Evolutionary conservation across 2,329 filamentous ascomycete species (phyloP), one percentile per base, ranked within the genome.

Genomic region (Truncatella angustata): DNA sequence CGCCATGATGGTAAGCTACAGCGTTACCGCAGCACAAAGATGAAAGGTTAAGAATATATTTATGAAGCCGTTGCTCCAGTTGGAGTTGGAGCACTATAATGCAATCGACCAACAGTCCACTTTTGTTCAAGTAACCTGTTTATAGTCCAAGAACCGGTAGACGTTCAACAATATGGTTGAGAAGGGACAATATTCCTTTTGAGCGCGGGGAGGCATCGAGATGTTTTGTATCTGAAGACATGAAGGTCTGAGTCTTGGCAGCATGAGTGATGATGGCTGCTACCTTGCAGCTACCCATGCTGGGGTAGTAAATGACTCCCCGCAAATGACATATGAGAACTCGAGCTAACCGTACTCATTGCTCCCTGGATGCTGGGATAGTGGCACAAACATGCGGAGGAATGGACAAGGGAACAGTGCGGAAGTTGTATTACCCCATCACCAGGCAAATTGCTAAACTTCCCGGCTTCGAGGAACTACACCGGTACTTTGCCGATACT

Each of bases 161-260:
- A n/a, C n/a, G n/a, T n/a, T n/a, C n/a, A n/a, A n/a, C n/a, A n/a
- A n/a, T n/a, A n/a, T n/a, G n/a, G n/a, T n/a, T n/a, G n/a, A n/a
- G n/a, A n/a, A n/a, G n/a, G n/a, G n/a, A n/a, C n/a, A n/a, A n/a
- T n/a, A n/a, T n/a, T n/a, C n/a, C n/a, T n/a, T n/a, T n/a, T n/a
- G n/a, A n/a, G n/a, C n/a, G 45, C 45, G 45, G 45, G 45, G 45
- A 49, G 45, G 32, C 20, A 36, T 37, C 18, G 32, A 34, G 34
- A 23, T 24, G 34, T 36, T 49, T 36, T 49, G 40, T 49, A 35
- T 36, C 20, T 36, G 16, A 35, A 26, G 10, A 20, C 16, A 16
- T 24, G 34, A 47, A 28, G 28, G 34, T 47, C 20, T 16, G n/a
- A n/a, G 44, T n/a, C 18, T 26, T 28, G 40, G 20, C 21, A 44